Base-by-base conservation (phyloP, 2,329 filamentous ascomycete genomes). In the Exophiala oligosperma region DNA sequence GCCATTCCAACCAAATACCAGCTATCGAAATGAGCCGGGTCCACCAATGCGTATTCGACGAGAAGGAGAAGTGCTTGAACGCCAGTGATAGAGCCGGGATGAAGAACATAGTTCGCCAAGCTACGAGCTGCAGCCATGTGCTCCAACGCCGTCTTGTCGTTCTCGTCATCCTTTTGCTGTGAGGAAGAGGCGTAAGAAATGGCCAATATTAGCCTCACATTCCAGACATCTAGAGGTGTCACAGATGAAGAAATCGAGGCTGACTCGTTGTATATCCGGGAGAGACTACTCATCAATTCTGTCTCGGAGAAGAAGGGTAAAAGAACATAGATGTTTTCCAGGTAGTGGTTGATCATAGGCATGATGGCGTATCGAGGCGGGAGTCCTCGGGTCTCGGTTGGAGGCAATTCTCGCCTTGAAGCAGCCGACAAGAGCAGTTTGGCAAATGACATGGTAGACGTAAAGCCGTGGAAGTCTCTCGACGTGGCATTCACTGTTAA, bases 1-100 rank as follows among this genome's bases (percentile, higher is more conserved):
- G 93, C 92, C 71, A 94, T 92, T 5, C 93, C 94, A 56, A 97
- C 90, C 61, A 97, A 76, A 64, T 94, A 92, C 92, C 94, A 97
- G 67, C 89, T 91, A 69, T 96, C 92, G 69, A 96, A 97, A 70
- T 95, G 91, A 43, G 87, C 84, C 1, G 93, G 92, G 67, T 97
- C 92, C 50, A 96, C 80, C 78, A 94, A 89, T 2, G 93, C 88
- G 72, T 96, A 97, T 67, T 96, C 86, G 0, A 91, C 92, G 52
- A 97, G 83, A 1, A 97, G 79, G 2, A 97, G 75, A 23, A 97
- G 80, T 0, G 92, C 92, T 71, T 96, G 92, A 14, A 97, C 91
- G 66, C 94, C 93, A 1, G 84, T 84, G 24, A 91, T 84, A 54
- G 91, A 91, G 21, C 93, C 93, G 0, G 93, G 93, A 66, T 88